These are phyloP conservation scores for Aspergillus hiratsukae DNA, from an alignment of 2,329 filamentous ascomycete species.

Conservation along the genomic window DNA sequence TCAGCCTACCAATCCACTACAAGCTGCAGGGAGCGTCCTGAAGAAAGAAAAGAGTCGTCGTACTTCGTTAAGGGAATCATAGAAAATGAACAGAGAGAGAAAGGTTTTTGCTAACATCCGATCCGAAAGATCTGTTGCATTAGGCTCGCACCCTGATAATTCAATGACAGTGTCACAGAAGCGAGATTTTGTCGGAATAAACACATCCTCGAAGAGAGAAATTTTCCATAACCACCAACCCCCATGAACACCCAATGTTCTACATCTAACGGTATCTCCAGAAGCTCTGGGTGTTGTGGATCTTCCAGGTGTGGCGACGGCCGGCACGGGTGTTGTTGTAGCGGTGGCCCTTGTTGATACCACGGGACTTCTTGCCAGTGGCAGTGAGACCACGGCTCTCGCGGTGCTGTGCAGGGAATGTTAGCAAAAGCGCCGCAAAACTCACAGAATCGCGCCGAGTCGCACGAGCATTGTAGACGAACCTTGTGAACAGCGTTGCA, in stretches of 20 bases:
- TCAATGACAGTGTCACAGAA: slow-evolving; percentile 24
- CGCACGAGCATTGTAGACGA: slow-evolving; percentile 11
- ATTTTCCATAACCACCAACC: slow-evolving; percentile 28
- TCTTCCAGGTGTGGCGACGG: slow-evolving; percentile 99
- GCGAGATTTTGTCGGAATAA: slow-evolving; percentile 31
- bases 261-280: slow-evolving; percentile 82
- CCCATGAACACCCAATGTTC: slow-evolving; percentile 20
- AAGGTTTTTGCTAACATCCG: slow-evolving; percentile 37
- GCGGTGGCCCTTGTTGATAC: slow-evolving; percentile 97
- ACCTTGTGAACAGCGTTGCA: slow-evolving; percentile 97
- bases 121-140: slow-evolving; percentile 34
- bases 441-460: neutral
- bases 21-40: slow-evolving; percentile 10
- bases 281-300: slow-evolving; percentile 98
- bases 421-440: slow-evolving; percentile 14
- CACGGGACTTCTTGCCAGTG: slow-evolving; percentile 99
- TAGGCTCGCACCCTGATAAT: slow-evolving; percentile 29
- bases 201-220: slow-evolving; percentile 29
- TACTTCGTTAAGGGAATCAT: slow-evolving; percentile 34
- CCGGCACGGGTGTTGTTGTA: slow-evolving; percentile 98
- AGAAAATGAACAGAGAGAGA: slow-evolving; percentile 29
- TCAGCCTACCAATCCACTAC: slow-evolving; percentile 4
- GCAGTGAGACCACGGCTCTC: slow-evolving; percentile 95
- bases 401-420: slow-evolving; percentile 63
- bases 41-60: slow-evolving; percentile 28